These are phyloP conservation scores for Physaria fendleri DNA, from an alignment of 345 rosid genomes.

Conservation along the genomic window DNA sequence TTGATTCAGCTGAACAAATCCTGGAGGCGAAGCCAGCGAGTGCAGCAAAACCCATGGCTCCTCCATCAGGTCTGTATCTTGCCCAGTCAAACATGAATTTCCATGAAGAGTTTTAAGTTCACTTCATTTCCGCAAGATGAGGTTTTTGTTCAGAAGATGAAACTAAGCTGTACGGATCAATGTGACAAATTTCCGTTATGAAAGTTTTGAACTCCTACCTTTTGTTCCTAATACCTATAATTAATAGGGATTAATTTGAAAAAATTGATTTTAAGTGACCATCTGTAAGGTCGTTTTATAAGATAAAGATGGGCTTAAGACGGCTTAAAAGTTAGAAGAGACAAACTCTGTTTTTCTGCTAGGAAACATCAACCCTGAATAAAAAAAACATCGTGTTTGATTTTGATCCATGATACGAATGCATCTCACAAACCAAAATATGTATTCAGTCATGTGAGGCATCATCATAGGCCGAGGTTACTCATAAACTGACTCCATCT, in stretches of 20 bases:
- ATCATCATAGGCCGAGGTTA: constrained; percentile 43
- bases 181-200: background rate
- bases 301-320: too few relatives aligned
- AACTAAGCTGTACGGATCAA: background rate
- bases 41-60: constrained; percentile 85
- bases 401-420: background rate
- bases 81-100: constrained; percentile 74
- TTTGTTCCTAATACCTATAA: background rate
- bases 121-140: background rate
- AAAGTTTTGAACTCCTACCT: background rate
- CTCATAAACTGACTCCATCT: constrained; percentile 74
- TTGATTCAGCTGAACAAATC: constrained; percentile 54
- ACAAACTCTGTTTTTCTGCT: background rate
- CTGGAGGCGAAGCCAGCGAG: constrained; percentile 60
- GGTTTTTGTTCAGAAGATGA: too few relatives aligned
- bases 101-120: constrained; percentile 25
- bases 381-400: background rate
- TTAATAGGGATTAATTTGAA: background rate
- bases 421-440: background rate
- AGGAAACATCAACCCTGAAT: too few relatives aligned
- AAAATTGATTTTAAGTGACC: background rate
- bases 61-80: constrained; percentile 76
- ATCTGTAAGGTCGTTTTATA: background rate
- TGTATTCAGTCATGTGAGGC: background rate
- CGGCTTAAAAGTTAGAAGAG: background rate